Base-by-base conservation (phyloP, 2,329 filamentous ascomycete species). In the Didymellaceae sp. region DNA sequence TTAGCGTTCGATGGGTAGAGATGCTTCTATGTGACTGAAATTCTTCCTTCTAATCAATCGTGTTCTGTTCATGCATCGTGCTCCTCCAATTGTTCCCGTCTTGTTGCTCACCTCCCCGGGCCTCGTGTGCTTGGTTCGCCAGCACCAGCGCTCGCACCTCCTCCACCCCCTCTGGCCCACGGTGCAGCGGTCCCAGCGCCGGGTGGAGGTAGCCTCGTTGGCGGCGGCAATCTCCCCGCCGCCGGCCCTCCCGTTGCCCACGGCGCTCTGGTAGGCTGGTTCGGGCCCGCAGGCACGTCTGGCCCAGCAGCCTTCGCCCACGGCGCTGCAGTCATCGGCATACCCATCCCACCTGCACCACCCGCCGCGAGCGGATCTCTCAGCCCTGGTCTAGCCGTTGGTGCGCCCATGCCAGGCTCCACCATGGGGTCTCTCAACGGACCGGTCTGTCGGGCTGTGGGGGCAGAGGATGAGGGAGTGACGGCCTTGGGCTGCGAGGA, bases 241-340 rank as follows among this genome's bases (percentile, higher is more conserved):
- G n/a, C n/a, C n/a, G n/a, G n/a, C n/a, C n/a, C n/a, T 4, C 48
- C 45, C 11, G 28, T 26, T 9, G 60, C 55, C 68, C 68, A 70
- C 13, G 68, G 69, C 7, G 70, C 68, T 56, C 56, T 60, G 0
- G 68, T 73, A 22, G 68, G 65, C 25, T 73, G 68, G 28, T 69
- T 69, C 0, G 65, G 65, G 1, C 67, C 68, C 24, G 55, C 62
- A 3, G 67, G 65, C 13, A 64, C 54, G 1, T 46, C 16, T 0
- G 60, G 50, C 0, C 42, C 51, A 0, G 52, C 20, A 2, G 46
- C 26, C 22, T 35, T 40, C 9, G 21, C 35, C 35, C 35, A 38
- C 10, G 35, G 35, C 21, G 35, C 35, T 20, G 43, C 43, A 9
- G 43, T 57, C 43, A 44, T 43, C 0, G 47, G 38, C 49, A 52